Conservation (phyloP, 768 basidiomycete genomes). For the Tulasnella calospora region DNA sequence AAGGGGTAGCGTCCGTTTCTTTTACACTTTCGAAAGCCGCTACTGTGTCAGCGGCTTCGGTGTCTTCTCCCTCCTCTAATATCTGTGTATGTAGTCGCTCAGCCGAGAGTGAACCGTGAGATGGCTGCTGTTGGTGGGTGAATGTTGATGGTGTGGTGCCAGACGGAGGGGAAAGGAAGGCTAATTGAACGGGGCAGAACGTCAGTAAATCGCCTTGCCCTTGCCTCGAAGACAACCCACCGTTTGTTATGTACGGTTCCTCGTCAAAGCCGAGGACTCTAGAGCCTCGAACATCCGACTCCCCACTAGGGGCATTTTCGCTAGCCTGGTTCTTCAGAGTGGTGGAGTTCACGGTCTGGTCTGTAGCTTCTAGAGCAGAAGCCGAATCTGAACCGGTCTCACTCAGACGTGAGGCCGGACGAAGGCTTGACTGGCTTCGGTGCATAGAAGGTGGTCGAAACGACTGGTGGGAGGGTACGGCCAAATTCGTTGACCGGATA, state of each 20-base stretch:
- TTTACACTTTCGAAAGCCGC: constrained; percentile 22
- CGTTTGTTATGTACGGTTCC: constrained; percentile 8
- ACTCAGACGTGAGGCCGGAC: not conserved
- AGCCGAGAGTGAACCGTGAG: not conserved
- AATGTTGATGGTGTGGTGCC: not conserved
- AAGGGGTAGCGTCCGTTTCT: constrained; percentile 12
- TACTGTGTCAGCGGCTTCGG: constrained; percentile 25
- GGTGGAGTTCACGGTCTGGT: not conserved
- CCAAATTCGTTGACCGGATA: not conserved
- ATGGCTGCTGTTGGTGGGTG: not conserved
- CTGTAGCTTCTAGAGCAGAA: not conserved
- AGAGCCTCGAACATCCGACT: not conserved
- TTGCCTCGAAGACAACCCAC: not conserved
- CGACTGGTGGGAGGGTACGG: not conserved
- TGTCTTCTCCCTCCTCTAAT: not conserved
- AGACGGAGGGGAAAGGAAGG: not conserved
- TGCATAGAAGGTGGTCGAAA: no score
- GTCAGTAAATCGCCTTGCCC: not conserved
- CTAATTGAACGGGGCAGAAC: not conserved
- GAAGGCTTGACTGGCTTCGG: not conserved
- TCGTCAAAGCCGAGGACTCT: not conserved
- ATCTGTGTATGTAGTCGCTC: not conserved
- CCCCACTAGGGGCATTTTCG: not conserved
- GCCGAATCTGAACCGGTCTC: constrained; percentile 7
- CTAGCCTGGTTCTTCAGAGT: not conserved